Evolutionary conservation across 2,329 filamentous ascomycete genomes (phyloP), one percentile per base, ranked within the genome.

Genomic region (Biscogniauxia sp.): DNA sequence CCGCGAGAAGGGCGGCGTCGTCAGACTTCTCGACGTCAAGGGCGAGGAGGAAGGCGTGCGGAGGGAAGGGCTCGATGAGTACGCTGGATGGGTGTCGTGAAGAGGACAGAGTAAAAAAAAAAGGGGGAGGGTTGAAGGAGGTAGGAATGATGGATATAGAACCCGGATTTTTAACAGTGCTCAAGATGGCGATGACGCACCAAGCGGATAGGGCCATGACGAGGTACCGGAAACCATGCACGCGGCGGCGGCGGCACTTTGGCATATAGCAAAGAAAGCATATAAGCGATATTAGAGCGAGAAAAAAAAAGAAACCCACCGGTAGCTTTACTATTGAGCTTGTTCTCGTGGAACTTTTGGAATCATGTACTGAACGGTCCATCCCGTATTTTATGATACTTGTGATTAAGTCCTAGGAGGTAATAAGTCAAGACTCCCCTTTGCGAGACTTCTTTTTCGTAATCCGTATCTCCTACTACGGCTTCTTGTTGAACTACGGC

Each of bases 1-100:
- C 61, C 68, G 74, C 66, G 77, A 82, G 54, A 84, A 82, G 66
- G 84, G 81, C 52, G 83, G 83, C 1, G 85, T 82, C 66, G 90
- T 94, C 6, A 86, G 86, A 65, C 78, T 93, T 63, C 76, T 96
- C 54, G 71, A 67, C 45, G 74, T 76, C 26, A 71, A 72, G 59
- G 74, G 74, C 5, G 73, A 75, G 66, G 70, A 71, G 68, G 71
- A 74, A 59, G 72, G 72, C 0, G 71, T 70, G 6, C 67, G 71
- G 64, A 66, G 56, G 49, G 72, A 74, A 60, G 61, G 53, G 13
- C 58, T 72, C 11, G 62, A 55, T 28, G 66, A 70, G 59, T 74
- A 73, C 51, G 57, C 63, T 15, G 72, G 70, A 0, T 74, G 72
- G 72, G 25, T 74, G 53, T 60, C 17, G 53, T 63, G 32, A 55